phyloP scores from a whole-genome alignment of 2,329 filamentous ascomycete species.

The Aspergillus eucalypticola region DNA sequence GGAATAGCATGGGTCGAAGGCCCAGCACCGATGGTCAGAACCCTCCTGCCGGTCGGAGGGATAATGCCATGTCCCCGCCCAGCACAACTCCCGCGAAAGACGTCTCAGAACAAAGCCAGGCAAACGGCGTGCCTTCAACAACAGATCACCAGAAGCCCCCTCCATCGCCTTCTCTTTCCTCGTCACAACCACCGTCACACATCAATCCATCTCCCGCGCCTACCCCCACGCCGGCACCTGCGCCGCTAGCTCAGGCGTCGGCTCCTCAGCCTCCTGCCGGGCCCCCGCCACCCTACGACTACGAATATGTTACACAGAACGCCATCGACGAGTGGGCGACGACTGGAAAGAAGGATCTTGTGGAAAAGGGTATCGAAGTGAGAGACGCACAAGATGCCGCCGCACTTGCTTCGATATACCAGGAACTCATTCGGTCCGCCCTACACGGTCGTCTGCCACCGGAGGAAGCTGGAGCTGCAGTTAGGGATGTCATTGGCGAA shows the following conservation, averaged over 20 bases:
- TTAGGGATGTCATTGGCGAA: conserved; percentile 71
- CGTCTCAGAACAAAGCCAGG: conserved; percentile 28
- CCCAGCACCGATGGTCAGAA: conserved; percentile 39
- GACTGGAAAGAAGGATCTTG: conserved; percentile 65
- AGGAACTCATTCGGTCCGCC: conserved; percentile 79
- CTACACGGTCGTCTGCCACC: conserved; percentile 69
- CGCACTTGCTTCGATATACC: conserved; percentile 71
- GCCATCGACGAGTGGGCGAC: conserved; percentile 67
- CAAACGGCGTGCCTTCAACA: conserved; percentile 30
- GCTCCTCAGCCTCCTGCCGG: conserved; percentile 21
- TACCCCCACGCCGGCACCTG: conserved; percentile 12
- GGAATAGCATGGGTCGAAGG: conserved; percentile 39
- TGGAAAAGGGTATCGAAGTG: conserved; percentile 65
- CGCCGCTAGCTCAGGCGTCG: conserved; percentile 14
- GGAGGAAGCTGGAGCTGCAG: conserved; percentile 67
- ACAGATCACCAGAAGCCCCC: conserved; percentile 19
- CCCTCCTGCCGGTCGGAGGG: conserved; percentile 31
- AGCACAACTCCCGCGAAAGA: conserved; percentile 31
- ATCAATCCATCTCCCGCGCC: conserved; percentile 20
- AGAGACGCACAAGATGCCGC: conserved; percentile 67
- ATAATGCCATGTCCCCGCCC: conserved; percentile 36
- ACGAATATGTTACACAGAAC: conserved; percentile 73
- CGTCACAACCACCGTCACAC: conserved; percentile 19
- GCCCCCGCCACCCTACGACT: conserved; percentile 59
- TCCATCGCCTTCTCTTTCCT: conserved; percentile 20